phyloP scores from a whole-genome alignment of 805 yeast genomes.

The Metschnikowia anglica region DNA sequence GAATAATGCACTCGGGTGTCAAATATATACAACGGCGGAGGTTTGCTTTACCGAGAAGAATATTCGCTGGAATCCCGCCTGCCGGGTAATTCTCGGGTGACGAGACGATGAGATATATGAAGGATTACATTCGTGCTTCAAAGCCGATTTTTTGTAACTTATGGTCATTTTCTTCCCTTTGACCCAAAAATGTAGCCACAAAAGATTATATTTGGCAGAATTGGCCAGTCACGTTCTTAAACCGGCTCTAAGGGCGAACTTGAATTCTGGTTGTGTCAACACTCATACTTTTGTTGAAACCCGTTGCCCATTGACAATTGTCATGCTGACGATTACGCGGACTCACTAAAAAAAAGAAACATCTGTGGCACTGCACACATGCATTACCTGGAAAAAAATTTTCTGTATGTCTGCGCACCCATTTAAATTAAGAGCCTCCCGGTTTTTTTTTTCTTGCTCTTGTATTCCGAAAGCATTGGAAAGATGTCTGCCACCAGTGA shows the following conservation, averaged over 20 bases:
- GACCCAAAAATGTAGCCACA: too few species aligned
- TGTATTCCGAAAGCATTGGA: slow-evolving; percentile 24
- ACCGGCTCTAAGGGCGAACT: background rate
- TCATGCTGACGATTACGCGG: slow-evolving; percentile 19
- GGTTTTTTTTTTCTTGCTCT: slow-evolving; percentile 13
- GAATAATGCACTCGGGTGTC: background rate
- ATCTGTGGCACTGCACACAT: slow-evolving; percentile 15
- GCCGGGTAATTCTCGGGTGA: slow-evolving; percentile 5
- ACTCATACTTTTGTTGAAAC: background rate
- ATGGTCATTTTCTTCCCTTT: too few species aligned
- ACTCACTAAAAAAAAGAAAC: slow-evolving; percentile 17
- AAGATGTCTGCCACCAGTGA: slow-evolving; percentile 56
- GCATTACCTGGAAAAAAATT: slow-evolving; percentile 15
- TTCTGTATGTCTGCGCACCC: slow-evolving; percentile 19
- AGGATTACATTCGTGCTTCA: slow-evolving; percentile 2
- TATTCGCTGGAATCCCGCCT: background rate
- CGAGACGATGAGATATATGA: slow-evolving; percentile 1
- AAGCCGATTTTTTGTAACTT: too few species aligned
- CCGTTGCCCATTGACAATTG: slow-evolving; percentile 5
- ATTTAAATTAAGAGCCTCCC: slow-evolving; percentile 16
- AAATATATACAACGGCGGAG: background rate
- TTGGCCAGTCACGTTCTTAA: background rate
- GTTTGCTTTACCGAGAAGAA: background rate
- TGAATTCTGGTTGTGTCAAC: background rate
- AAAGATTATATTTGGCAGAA: background rate